Conservation (phyloP, 306 rosid genomes). For the Quercus ilex region DNA sequence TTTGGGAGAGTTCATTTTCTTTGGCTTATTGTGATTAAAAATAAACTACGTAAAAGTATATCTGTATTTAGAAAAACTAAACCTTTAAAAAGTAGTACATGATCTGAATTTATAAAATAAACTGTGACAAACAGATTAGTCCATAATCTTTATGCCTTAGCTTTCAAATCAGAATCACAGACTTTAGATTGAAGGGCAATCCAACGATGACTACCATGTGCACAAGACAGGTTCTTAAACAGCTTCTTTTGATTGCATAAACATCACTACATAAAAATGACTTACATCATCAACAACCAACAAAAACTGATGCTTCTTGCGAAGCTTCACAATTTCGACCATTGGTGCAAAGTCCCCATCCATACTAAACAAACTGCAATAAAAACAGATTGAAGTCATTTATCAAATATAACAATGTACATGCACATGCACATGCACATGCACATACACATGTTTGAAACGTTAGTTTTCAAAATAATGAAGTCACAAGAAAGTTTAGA, state of each 20-base stretch:
- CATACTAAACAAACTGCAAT: slow-evolving; percentile 95
- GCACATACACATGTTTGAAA: no score
- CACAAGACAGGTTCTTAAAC: neutral
- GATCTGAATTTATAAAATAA: no score
- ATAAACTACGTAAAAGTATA: no score
- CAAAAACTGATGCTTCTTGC: slow-evolving; percentile 73
- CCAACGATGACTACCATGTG: neutral
- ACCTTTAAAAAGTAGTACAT: no score
- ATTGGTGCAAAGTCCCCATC: slow-evolving; percentile 94
- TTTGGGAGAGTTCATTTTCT: neutral
- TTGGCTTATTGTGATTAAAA: no score
- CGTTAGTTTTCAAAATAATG: neutral
- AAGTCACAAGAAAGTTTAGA: neutral
- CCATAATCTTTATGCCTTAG: neutral
- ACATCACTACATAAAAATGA: slow-evolving; percentile 23
- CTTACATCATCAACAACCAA: slow-evolving; percentile 89
- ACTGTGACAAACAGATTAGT: no score
- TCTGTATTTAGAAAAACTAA: no score
- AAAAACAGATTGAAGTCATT: neutral
- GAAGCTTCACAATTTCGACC: slow-evolving; percentile 66
- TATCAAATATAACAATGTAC: slow-evolving; percentile 14
- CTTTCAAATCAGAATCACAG: neutral
- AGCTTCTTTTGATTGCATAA: slow-evolving; percentile 8
- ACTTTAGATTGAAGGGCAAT: neutral
- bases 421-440: neutral